These are phyloP conservation scores for Colletotrichum sp. DNA, from an alignment of 2,329 filamentous ascomycete genomes.

Conservation along the genomic window DNA sequence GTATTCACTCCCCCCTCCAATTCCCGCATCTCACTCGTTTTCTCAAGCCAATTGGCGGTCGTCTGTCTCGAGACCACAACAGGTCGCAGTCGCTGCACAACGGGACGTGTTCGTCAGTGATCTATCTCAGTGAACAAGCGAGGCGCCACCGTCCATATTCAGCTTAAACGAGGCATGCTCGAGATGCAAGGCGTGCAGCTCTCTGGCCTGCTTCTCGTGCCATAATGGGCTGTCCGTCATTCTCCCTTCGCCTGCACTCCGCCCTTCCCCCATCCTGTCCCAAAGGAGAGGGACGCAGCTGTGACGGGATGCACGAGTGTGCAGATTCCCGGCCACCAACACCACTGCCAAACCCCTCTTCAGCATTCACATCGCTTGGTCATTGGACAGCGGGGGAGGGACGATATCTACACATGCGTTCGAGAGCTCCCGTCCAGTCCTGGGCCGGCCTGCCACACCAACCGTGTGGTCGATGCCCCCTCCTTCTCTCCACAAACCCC, in stretches of 20 bases:
- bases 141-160: not conserved
- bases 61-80: not conserved
- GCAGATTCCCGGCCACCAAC: constrained; percentile 17
- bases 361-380: not conserved
- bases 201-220: not conserved
- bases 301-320: constrained; percentile 19
- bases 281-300: constrained; percentile 17
- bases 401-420: not conserved
- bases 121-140: not conserved
- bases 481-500: not conserved
- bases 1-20: not conserved
- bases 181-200: not conserved
- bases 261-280: not conserved
- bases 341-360: not conserved
- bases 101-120: not conserved
- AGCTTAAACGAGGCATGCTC: not conserved
- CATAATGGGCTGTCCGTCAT: not conserved
- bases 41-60: not conserved
- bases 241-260: not conserved
- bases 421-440: not conserved
- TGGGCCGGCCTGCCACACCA: not conserved
- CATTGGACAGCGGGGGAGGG: not conserved
- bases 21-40: not conserved
- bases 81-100: not conserved
- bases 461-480: not conserved